phyloP scores from a whole-genome alignment of 768 basidiomycete species.

The Fomitopsis serialis region DNA sequence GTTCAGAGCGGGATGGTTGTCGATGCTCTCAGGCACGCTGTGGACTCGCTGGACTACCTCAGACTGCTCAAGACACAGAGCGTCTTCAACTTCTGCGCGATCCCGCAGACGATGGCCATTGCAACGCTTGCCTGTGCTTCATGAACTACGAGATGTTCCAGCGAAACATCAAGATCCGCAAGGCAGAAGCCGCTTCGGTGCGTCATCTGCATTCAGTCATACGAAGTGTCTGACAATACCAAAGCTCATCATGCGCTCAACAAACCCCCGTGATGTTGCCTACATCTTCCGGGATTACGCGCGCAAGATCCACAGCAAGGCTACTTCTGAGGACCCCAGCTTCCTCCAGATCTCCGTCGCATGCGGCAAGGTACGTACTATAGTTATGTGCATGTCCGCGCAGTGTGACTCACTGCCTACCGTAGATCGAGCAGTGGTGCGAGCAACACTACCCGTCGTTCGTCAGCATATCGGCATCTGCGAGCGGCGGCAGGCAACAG shows the following conservation, averaged over 20 bases:
- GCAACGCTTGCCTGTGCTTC: conserved; percentile 91
- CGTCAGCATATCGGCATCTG: conserved; percentile 37
- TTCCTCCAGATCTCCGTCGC: conserved; percentile 78
- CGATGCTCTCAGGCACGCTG: conserved; percentile 79
- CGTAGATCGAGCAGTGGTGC: conserved; percentile 87
- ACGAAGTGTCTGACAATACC: background rate
- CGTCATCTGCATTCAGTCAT: conserved; percentile 18
- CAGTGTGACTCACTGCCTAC: conserved; percentile 3
- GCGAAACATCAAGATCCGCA: conserved; percentile 90
- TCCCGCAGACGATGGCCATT: conserved; percentile 93
- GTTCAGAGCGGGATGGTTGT: conserved; percentile 86
- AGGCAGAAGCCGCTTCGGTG: conserved; percentile 82
- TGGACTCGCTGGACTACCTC: conserved; percentile 88
- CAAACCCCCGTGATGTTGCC: conserved; percentile 88
- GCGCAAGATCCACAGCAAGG: conserved; percentile 78
- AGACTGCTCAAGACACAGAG: conserved; percentile 82
- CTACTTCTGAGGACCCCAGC: conserved; percentile 77
- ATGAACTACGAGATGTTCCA: conserved; percentile 88
- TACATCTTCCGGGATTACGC: conserved; percentile 82
- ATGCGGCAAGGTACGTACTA: conserved; percentile 83
- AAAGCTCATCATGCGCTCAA: conserved; percentile 88
- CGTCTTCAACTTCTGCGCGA: conserved; percentile 94
- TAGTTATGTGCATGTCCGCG: too few relatives aligned
- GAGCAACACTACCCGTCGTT: conserved; percentile 95
- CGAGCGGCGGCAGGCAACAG: conserved; percentile 1